Conservation (phyloP, 2,329 filamentous ascomycete species). For the Parascedosporium putredinis region DNA sequence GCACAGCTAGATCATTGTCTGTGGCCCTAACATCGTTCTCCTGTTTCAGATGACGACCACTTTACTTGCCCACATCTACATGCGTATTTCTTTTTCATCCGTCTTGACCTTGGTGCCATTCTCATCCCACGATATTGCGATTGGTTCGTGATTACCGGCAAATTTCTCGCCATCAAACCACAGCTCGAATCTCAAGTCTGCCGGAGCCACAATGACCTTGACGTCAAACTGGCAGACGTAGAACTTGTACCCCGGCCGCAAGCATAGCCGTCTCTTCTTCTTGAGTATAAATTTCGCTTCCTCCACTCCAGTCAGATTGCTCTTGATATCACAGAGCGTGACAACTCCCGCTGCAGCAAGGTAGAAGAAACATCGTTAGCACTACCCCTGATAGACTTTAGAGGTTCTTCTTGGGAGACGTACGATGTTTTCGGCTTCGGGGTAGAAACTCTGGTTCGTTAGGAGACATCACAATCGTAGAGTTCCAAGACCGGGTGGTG, state of each 20-base stretch:
- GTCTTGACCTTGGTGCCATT: not conserved
- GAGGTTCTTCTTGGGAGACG: slow-evolving; percentile 7
- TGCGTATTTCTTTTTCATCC: too few relatives aligned
- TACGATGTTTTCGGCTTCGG: slow-evolving; percentile 25
- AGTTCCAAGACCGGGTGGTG: slow-evolving; percentile 24
- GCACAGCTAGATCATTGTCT: too few relatives aligned
- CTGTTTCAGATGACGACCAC: too few relatives aligned
- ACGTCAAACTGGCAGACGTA: slow-evolving; percentile 36
- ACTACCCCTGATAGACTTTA: not conserved
- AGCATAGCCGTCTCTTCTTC: slow-evolving; percentile 23
- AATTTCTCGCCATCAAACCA: slow-evolving; percentile 31
- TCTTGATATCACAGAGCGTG: slow-evolving; percentile 28
- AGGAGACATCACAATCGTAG: slow-evolving; percentile 28
- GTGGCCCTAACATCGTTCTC: too few relatives aligned
- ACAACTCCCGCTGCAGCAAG: slow-evolving; percentile 21
- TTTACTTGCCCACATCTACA: too few relatives aligned
- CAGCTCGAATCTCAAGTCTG: slow-evolving; percentile 38
- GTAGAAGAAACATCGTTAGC: not conserved
- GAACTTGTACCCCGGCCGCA: slow-evolving; percentile 24
- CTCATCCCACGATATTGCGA: slow-evolving; percentile 24
- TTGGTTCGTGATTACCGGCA: slow-evolving; percentile 27
- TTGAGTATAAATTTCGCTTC: slow-evolving; percentile 27
- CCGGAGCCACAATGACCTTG: slow-evolving; percentile 41
- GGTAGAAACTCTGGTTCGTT: slow-evolving; percentile 26
- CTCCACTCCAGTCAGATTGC: slow-evolving; percentile 28